Evolutionary conservation across 495 filamentous ascomycete genomes (phyloP), one percentile per base, ranked within the genome.

Genomic region (Neurospora pannonica): DNA sequence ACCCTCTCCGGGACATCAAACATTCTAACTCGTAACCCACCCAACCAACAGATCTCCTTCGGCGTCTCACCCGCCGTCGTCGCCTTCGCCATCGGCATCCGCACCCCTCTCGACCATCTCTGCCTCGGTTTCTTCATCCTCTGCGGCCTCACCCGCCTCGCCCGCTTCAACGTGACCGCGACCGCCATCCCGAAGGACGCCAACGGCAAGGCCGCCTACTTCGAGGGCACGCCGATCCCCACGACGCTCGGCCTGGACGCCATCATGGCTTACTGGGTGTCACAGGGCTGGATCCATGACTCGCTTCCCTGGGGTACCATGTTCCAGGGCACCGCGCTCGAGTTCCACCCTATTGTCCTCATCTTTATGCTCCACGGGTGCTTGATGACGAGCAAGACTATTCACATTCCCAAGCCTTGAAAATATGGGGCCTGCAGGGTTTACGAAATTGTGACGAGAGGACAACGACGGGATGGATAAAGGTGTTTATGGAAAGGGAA

Each of bases 151-250:
- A 97, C 95, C 15, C 93, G 96, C 31, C 88, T 99, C 31, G 96
- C 96, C 38, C 92, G 96, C 75, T 99, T 99, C 88, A 99, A 99
- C 82, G 96, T 99, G 60, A 98, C 97, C 2, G 95, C 94, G 11
- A 86, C 89, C 46, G 88, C 88, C 73, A 87, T 99, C 17, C 96
- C 96, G 69, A 98, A 97, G 84, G 97, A 99, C 78, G 90, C 89
- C 54, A 90, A 86, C 9, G 96, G 96, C 69, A 99, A 99, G 84
- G 92, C 91, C 34, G 89, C 90, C 79, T 98, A 97, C 82, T 99
- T 99, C 76, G 95, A 98, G 83, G 96, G 96, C 79, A 97, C 95
- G 3, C 96, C 96, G 21, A 98, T 98, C 80, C 96, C 96, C 4
- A 98, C 93, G 5, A 93, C 92, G 17, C 83, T 98, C 19, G 89